Base-by-base conservation (phyloP, 805 yeast species). In the Zygosaccharomyces rouxii region DNA sequence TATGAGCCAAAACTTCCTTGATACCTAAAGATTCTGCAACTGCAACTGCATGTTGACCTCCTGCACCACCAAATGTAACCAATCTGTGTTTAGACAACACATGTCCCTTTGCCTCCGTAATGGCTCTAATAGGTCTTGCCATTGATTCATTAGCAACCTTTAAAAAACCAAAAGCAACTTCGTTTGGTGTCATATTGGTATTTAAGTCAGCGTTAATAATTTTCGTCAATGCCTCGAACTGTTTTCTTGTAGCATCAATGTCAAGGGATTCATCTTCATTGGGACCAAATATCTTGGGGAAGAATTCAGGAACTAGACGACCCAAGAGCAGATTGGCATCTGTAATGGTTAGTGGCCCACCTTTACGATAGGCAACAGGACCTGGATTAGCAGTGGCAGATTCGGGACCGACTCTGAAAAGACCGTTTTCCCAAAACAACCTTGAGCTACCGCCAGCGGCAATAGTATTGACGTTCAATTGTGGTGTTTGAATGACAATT, bases 1-100 rank as follows among this genome's bases (percentile, higher is more conserved):
- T 78, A 67, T 88, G 96, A 28, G 85, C 81, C 23, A 87, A 67
- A 6, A 89, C 85, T 21, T 80, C 77, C 11, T 72, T 63, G 40
- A 88, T 84, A 9, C 89, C 89, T 51, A 88, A 71, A 21, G 77
- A 74, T 48, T 78, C 73, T 1, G 95, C 95, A 33, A 89, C 81
- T 9, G 85, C 81, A 44, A 78, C 81, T 2, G 94, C 89, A 66
- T 86, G 90, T 67, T 88, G 96, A 7, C 96, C 96, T 44, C 96
- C 96, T 22, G 95, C 95, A 42, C 96, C 96, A 42, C 96, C 96
- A 68, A 88, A 88, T 2, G 90, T 77, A 1, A 89, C 94, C 48
- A 88, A 68, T 49, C 83, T 70, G 63, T 88, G 96, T 13, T 76
- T 71, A 10, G 84, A 62, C 0, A 81, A 74, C 35, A 78, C 73